Base-by-base conservation (phyloP, 23 red algal species). In the Cyanidium caldarium region DNA sequence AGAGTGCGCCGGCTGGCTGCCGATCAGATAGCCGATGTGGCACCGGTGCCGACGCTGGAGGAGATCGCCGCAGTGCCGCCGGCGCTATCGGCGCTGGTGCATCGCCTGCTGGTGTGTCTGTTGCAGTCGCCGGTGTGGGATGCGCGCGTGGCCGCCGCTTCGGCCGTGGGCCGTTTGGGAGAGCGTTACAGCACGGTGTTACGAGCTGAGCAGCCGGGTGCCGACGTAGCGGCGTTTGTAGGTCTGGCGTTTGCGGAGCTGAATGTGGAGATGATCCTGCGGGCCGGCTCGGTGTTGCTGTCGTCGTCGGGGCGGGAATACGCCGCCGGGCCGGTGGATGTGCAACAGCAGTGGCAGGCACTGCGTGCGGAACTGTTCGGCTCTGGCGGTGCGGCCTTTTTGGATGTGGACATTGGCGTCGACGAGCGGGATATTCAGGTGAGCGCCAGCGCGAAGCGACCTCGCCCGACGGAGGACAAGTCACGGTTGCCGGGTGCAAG, bases 271-370 rank as follows among this genome's bases (percentile, higher is more conserved):
- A 39, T 65, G 3, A 44, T 98, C 7, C 69, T 98, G 37, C 19
- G 19, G 15, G 43, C 51, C 36, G 92, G 92, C 41, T 80, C 78
- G 15, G 72, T 78, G 71, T 61, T 98, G 19, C 73, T 88, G 35
- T 84, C 83, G 33, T 98, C 92, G 7, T 73, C 80, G 31, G 92
- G 92, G 33, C 72, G 75, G 45, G 83, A 98, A 35, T 98, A 89
- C 70, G 56, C 65, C n/a, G 25, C 21, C 38, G 68, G 36, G 2
- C 37, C 77, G 34, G 44, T 68, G 20, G 82, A 98, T 56, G 46
- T 89, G 41, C 45, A 66, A 15, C 33, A 69, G 17, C 92, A 98
- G 65, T 84, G 80, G 57, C 58, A 66, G 7, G 46, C 40, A 35
- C 75, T 98, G 34, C 82, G 74, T 46, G 65, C 69, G 17, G 61